Evolutionary conservation across 2,329 filamentous ascomycete species (phyloP), one percentile per base, ranked within the genome.

Genomic region (Elsinoe necatrix): DNA sequence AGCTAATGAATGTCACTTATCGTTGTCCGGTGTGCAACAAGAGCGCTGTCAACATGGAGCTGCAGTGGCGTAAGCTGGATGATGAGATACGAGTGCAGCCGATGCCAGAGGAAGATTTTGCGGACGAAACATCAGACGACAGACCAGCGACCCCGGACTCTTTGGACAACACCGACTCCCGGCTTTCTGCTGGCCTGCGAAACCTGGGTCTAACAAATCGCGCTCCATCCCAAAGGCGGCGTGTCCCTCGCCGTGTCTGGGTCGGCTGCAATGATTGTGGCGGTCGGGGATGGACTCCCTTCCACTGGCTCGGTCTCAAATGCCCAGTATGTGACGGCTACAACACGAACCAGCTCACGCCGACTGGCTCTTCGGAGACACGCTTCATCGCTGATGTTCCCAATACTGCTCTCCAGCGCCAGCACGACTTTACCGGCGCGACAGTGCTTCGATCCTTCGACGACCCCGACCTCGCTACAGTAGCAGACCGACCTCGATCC

Each of bases 21-120:
- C 95, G 92, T 67, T 98, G 93, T 66, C 93, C 92, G 0, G 90
- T 96, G 50, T 98, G 93, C 78, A 95, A 86, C 73, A 95, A 93
- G 71, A 95, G 88, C 61, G 86, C 95, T n/a, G 83, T 89, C 62
- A 97, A 97, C 67, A 98, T 98, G 92, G 92, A 96, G 67, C 82
- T 88, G 35, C 87, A 95, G 64, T 98, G 97, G 74, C 84, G 89
- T 50, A 93, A 93, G 63, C 74, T 97, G 31, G 92, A 96, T 65
- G 82, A 90, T 54, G 85, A 89, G 51, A 95, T 98, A 59, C 80
- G 87, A 61, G 80, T 80, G 43, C 93, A 98, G 68, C 93, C 93
- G 1, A 97, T 98, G 90, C 93, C 93, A 1, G 72, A 73, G 47
- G 59, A 69, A 42, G 67, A 68, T 23, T 67, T 66, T 11, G 62